Percentiles rank a stretch among this genome's conserved stretches.
Conservation (phyloP, 108 stramenopile genomes). For the Aurantiochytrium sp. region DNA sequence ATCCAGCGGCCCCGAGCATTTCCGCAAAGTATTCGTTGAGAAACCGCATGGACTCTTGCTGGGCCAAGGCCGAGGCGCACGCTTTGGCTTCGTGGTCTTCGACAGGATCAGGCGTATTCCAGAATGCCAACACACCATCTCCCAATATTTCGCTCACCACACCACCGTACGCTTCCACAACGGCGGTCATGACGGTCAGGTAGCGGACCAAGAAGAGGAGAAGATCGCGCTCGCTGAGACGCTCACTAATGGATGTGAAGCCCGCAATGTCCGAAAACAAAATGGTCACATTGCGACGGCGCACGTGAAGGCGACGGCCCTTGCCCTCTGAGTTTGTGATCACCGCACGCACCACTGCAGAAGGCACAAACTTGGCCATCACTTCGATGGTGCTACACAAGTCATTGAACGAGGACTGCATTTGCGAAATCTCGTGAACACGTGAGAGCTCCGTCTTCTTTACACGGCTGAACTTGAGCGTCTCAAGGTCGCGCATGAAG, state of each 20-base stretch:
- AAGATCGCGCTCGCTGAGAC: background rate
- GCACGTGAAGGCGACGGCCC: background rate
- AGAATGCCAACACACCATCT: background rate
- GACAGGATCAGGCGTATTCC: background rate
- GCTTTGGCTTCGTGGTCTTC: background rate
- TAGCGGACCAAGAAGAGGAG: background rate
- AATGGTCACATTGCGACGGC: background rate
- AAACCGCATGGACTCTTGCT: background rate
- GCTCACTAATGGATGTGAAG: background rate
- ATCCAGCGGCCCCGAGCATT: background rate
- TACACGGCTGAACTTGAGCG: background rate
- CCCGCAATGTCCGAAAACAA: background rate
- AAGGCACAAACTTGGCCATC: background rate
- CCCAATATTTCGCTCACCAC: background rate
- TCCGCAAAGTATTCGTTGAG: background rate
- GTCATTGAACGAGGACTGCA: background rate
- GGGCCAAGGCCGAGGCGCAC: background rate
- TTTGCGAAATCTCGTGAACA: background rate
- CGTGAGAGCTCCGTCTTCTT: background rate
- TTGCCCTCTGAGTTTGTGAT: background rate
- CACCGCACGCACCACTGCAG: background rate
- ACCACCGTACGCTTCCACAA: background rate
- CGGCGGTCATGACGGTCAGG: background rate
- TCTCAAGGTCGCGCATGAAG: background rate
- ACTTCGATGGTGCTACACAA: background rate